phyloP scores from a whole-genome alignment of 345 rosid genomes.

The Anacardium occidentale region DNA sequence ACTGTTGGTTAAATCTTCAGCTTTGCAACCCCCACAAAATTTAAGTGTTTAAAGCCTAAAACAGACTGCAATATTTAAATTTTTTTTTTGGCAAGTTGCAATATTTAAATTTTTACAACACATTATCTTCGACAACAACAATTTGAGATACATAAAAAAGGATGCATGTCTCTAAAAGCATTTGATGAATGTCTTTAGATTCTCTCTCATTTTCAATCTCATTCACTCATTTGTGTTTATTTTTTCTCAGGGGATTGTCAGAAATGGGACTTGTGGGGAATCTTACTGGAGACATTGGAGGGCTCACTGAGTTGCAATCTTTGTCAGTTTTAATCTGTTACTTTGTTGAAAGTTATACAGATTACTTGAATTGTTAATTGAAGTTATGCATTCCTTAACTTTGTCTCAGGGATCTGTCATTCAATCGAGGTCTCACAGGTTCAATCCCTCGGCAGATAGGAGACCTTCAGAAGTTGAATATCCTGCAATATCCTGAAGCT shows the following conservation, averaged over 20 bases:
- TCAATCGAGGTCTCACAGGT: constrained; percentile 69
- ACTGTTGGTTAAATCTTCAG: too few relatives aligned
- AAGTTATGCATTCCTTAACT: constrained; percentile 2
- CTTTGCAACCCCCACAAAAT: too few relatives aligned
- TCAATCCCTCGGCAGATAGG: constrained; percentile 72
- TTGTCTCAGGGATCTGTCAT: constrained; percentile 77
- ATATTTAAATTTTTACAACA: too few relatives aligned
- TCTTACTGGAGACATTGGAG: constrained; percentile 91
- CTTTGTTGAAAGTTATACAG: background rate
- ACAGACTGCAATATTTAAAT: too few relatives aligned
- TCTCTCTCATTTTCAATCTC: too few relatives aligned
- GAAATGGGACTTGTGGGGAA: constrained; percentile 78
- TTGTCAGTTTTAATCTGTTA: constrained; percentile 50
- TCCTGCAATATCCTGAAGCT: constrained; percentile 49
- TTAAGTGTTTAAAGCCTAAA: too few relatives aligned
- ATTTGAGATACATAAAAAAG: too few relatives aligned
- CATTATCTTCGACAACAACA: too few relatives aligned
- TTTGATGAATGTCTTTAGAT: too few relatives aligned
- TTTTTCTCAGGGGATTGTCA: constrained; percentile 64
- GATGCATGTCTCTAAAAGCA: too few relatives aligned
- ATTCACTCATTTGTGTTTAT: too few relatives aligned
- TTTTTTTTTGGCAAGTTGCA: too few relatives aligned
- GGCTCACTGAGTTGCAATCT: constrained; percentile 69
- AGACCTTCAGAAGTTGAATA: constrained; percentile 69
- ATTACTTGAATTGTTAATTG: background rate